Evolutionary conservation across 768 basidiomycete species (phyloP).

Genomic region (Leucogyrophana mollusca): DNA sequence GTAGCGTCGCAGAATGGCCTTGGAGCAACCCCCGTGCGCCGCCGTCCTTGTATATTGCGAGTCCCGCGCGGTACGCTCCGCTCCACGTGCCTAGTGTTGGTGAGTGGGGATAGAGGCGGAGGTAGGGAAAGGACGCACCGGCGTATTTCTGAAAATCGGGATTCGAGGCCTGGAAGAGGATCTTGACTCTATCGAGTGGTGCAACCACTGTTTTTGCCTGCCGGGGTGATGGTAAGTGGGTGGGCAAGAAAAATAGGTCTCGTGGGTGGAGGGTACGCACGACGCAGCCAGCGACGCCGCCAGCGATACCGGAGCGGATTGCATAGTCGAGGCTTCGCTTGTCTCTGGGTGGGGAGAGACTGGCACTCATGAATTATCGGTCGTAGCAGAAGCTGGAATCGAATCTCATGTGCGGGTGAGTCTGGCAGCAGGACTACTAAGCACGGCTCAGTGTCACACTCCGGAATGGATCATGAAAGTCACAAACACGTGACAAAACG

Average conservation of each 20-base stretch:
- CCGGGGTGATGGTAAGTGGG: conserved; percentile 4
- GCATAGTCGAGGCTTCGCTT: conserved; percentile 59
- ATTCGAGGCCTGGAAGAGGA: conserved; percentile 96
- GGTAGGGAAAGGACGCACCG: conserved; percentile 48
- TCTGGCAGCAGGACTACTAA: too few species aligned
- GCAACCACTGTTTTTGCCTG: conserved; percentile 95
- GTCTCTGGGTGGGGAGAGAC: conserved; percentile 40
- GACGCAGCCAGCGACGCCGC: conserved; percentile 91
- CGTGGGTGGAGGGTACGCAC: conserved; percentile 48
- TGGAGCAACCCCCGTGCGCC: conserved; percentile 86
- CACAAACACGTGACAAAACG: not conserved
- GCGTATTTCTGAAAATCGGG: conserved; percentile 93
- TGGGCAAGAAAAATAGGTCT: conserved; percentile 5
- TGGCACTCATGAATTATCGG: conserved; percentile 30
- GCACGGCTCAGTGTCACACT: too few species aligned
- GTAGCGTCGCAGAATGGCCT: conserved; percentile 93
- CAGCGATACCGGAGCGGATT: conserved; percentile 84
- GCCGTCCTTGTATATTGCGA: conserved; percentile 61
- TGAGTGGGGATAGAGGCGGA: conserved; percentile 23
- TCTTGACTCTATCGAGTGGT: conserved; percentile 96
- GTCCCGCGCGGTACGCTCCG: conserved; percentile 77
- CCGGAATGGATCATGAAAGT: not conserved
- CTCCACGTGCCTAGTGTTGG: conserved; percentile 71
- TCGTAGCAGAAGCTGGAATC: not conserved
- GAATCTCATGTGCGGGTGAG: conserved; percentile 10